Base-by-base conservation (phyloP, 2,329 filamentous ascomycete species). In the Colletotrichum tanaceti region DNA sequence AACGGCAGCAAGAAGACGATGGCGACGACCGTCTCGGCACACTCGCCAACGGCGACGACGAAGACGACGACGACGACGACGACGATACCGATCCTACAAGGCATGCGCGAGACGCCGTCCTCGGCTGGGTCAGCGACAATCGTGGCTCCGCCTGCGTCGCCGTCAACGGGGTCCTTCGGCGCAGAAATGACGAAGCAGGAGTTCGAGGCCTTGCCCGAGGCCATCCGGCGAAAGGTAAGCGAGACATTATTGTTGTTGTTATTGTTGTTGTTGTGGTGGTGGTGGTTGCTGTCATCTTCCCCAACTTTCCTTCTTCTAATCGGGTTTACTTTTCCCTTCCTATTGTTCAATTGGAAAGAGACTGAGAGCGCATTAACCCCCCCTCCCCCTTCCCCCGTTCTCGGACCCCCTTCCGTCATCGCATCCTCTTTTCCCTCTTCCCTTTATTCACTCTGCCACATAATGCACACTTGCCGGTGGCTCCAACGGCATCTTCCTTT, bases 221-320 rank as follows among this genome's bases (percentile, higher is more conserved):
- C 85, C 18, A 81, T 89, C 61, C 81, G 85, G 73, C 81, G 86
- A 77, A 89, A 89, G 80, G 86, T 89, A 78, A 81, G 85, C 80
- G 28, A 47, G 14, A 46, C 24, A 65, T 64, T 46, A 55, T 72
- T 46, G 35, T 32, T 54, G 28, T 35, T 71, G 52, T 59, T 67
- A 57, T 52, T 70, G 62, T 57, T 72, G 22, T 43, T 47, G 39
- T 44, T 13, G 14, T 44, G 20, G 14, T 35, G n/a, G n/a, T n/a
- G n/a, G n/a, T n/a, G n/a, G n/a, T n/a, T n/a, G n/a, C 39, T 20
- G 28, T 24, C 20, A 49, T 49, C 16, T 20, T 3, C 28, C 28
- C 20, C 28, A 14, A 38, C 13, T 28, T 28, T 18, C 32, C 18
- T 18, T 16, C 32, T 53, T 53, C 22, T n/a, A 24, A 20, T 38